Conservation (phyloP, 2,329 filamentous ascomycete species). For the Aspergillus calidoustus region DNA sequence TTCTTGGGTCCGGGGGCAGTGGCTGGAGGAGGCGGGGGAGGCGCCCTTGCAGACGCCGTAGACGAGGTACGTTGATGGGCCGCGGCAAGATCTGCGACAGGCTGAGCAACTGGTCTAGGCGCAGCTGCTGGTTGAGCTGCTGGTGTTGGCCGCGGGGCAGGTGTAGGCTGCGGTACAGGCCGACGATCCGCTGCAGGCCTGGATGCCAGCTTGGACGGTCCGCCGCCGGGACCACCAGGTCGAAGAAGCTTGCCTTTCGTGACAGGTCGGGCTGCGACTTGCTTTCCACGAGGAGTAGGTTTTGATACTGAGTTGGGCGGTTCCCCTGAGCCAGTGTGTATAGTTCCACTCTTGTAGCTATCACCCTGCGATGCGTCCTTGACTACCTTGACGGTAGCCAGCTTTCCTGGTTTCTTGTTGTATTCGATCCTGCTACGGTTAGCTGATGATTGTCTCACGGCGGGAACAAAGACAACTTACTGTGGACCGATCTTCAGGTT, state of each 20-base stretch:
- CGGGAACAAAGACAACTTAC: slow-evolving; percentile 39
- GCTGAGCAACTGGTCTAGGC: slow-evolving; percentile 55
- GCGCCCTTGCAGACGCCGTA: slow-evolving; percentile 65
- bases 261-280: slow-evolving; percentile 84
- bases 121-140: slow-evolving; percentile 36
- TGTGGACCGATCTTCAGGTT: slow-evolving; percentile 80
- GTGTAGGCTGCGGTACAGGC: slow-evolving; percentile 40
- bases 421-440: slow-evolving; percentile 73
- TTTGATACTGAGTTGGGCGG: slow-evolving; percentile 79
- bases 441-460: background rate
- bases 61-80: slow-evolving; percentile 55
- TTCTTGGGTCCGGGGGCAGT: slow-evolving; percentile 61
- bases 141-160: slow-evolving; percentile 36
- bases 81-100: slow-evolving; percentile 39
- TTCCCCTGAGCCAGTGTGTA: slow-evolving; percentile 86
- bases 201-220: slow-evolving; percentile 71
- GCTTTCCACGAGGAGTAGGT: slow-evolving; percentile 85
- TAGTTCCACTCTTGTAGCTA: slow-evolving; percentile 88
- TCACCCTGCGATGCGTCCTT: slow-evolving; percentile 80
- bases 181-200: slow-evolving; percentile 42
- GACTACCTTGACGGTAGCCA: slow-evolving; percentile 82
- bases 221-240: slow-evolving; percentile 82
- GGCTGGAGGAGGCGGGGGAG: slow-evolving; percentile 69
- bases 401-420: slow-evolving; percentile 96
- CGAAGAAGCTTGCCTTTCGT: slow-evolving; percentile 91